These are phyloP conservation scores for Fusarium sp. DNA, from an alignment of 2,329 filamentous ascomycete genomes.

Conservation along the genomic window DNA sequence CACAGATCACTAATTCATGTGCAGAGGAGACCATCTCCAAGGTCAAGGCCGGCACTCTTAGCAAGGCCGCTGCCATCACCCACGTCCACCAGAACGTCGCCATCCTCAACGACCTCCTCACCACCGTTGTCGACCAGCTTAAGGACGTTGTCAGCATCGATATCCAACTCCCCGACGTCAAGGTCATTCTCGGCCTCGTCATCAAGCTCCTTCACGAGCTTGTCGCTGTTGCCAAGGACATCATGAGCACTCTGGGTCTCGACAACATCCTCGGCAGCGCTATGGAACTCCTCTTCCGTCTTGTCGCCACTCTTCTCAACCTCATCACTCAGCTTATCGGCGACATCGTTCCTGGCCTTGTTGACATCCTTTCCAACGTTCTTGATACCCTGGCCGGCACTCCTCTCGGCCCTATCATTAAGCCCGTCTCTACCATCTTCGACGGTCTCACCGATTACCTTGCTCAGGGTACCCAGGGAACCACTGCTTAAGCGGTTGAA, in stretches of 20 bases:
- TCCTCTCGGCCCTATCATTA: conserved; percentile 11
- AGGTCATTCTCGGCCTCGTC: conserved; percentile 24
- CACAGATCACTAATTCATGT: background rate
- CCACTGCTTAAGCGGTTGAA: background rate
- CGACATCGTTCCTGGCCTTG: conserved; percentile 27
- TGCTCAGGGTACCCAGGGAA: conserved; percentile 1
- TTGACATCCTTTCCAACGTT: conserved; percentile 21
- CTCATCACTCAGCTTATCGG: conserved; percentile 25
- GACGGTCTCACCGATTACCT: conserved; percentile 16
- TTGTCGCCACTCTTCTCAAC: conserved; percentile 15
- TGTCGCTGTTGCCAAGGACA: conserved; percentile 13
- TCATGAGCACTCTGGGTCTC: conserved; percentile 5
- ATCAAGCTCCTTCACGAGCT: conserved; percentile 27
- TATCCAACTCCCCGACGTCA: conserved; percentile 17
- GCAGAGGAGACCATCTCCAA: conserved; percentile 15
- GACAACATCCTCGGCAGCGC: conserved; percentile 17
- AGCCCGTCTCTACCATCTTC: conserved; percentile 13
- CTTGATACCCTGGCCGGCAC: conserved; percentile 22
- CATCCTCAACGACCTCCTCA: conserved; percentile 22
- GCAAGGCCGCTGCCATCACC: conserved; percentile 21
- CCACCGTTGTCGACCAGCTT: conserved; percentile 23
- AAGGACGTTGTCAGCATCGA: conserved; percentile 23
- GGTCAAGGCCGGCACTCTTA: conserved; percentile 19
- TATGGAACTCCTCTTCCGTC: conserved; percentile 18
- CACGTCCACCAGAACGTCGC: conserved; percentile 4